Conservation (phyloP, 176 grass and related monocot species). For the Paspalum notatum region DNA sequence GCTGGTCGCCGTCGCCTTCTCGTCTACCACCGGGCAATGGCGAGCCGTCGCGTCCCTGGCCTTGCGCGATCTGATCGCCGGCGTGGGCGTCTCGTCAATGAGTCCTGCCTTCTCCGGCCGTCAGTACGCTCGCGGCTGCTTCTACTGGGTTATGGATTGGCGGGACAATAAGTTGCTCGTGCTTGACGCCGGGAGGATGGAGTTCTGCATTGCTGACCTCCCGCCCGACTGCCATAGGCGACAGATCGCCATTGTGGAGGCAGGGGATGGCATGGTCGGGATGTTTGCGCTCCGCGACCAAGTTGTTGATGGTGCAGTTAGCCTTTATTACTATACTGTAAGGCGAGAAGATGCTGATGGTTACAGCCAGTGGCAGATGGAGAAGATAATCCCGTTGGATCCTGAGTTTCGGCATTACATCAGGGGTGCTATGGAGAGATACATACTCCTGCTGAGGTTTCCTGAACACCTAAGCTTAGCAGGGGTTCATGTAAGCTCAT, state of each 20-base stretch:
- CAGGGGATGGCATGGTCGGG: slow-evolving; percentile 40
- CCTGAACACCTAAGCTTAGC: slow-evolving; percentile 20
- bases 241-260: slow-evolving; percentile 39
- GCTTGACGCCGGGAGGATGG: slow-evolving; percentile 39
- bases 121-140: slow-evolving; percentile 25
- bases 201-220: slow-evolving; percentile 47
- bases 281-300: slow-evolving; percentile 35
- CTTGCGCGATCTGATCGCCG: slow-evolving; percentile 12
- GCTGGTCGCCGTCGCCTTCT: slow-evolving; percentile 38
- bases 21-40: slow-evolving; percentile 28
- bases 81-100: not conserved
- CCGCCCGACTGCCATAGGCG: slow-evolving; percentile 31
- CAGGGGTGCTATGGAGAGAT: slow-evolving; percentile 37
- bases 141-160: slow-evolving; percentile 45
- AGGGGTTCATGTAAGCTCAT: slow-evolving; percentile 8
- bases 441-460: slow-evolving; percentile 38
- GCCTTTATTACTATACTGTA: slow-evolving; percentile 34
- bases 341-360: not conserved
- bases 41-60: slow-evolving; percentile 13
- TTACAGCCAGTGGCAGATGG: slow-evolving; percentile 24
- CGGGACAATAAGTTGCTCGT: slow-evolving; percentile 29
- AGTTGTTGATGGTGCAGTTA: slow-evolving; percentile 3
- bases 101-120: slow-evolving; percentile 14
- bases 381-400: slow-evolving; percentile 47
- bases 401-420: slow-evolving; percentile 36